These are phyloP conservation scores for Pleurotus citrinopileatus DNA, from an alignment of 768 basidiomycete genomes.

Conservation along the genomic window DNA sequence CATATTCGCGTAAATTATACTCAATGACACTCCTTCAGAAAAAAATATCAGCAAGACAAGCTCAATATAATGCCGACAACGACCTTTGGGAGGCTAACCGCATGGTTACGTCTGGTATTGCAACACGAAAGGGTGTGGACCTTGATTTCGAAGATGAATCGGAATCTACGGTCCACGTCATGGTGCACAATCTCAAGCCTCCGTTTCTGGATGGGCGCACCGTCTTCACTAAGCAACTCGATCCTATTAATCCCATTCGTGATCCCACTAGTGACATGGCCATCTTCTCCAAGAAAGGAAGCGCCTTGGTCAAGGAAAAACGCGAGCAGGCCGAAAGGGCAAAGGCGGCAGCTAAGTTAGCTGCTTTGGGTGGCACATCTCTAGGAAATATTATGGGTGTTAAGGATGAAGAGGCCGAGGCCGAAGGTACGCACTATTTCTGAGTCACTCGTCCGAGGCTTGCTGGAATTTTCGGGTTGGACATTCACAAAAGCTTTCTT, in stretches of 20 bases:
- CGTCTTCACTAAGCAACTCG: conserved; percentile 94
- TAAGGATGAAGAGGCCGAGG: conserved; percentile 90
- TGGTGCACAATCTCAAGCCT: conserved; percentile 95
- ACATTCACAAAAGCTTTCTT: conserved; percentile 73
- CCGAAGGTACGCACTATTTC: conserved; percentile 66
- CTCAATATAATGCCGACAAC: conserved; percentile 98
- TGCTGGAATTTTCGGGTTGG: conserved; percentile 46
- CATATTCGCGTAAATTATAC: background rate
- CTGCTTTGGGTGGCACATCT: conserved; percentile 85
- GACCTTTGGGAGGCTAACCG: conserved; percentile 99
- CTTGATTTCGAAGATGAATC: conserved; percentile 96
- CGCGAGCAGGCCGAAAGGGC: conserved; percentile 94
- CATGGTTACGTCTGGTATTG: conserved; percentile 94
- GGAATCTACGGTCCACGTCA: conserved; percentile 94
- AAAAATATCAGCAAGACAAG: conserved; percentile 90
- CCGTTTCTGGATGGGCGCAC: conserved; percentile 97
- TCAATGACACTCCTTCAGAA: too few species aligned
- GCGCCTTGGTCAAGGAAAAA: conserved; percentile 89
- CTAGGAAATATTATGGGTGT: conserved; percentile 99
- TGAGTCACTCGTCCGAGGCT: conserved; percentile 11
- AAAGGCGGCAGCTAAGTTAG: conserved; percentile 94
- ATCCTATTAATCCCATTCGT: conserved; percentile 95
- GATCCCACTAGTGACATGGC: conserved; percentile 96
- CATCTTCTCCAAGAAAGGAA: conserved; percentile 95
- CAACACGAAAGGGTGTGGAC: conserved; percentile 82